Percentiles rank a stretch among this genome's conserved stretches.
Conservation (phyloP, 805 yeast genomes). For the Teunomyces barrocoloradensis region DNA sequence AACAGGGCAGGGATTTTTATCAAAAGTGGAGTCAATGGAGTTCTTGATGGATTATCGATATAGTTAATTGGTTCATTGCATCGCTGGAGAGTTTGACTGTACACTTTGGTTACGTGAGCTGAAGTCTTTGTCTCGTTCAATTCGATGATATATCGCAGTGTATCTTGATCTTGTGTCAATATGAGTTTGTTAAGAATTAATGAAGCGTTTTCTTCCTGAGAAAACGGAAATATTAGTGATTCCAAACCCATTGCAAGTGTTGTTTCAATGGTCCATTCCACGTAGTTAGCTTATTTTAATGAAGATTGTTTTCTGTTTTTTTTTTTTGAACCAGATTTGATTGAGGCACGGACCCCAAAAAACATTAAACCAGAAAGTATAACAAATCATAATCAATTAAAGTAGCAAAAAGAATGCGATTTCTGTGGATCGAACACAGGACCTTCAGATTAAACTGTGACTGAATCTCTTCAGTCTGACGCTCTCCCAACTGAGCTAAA, state of each 20-base stretch:
- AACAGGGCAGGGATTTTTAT: conserved; percentile 22
- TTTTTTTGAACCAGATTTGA: neutral
- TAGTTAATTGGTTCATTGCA: conserved; percentile 20
- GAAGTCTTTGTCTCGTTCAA: conserved; percentile 20
- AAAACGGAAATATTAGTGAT: conserved; percentile 28
- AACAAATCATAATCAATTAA: too few species aligned
- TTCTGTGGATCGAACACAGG: conserved; percentile 20
- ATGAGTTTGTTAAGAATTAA: conserved; percentile 21
- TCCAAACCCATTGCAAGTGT: conserved; percentile 8
- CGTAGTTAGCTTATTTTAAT: neutral
- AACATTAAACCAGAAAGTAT: neutral
- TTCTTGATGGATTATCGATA: conserved; percentile 20
- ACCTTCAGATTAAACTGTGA: conserved; percentile 18
- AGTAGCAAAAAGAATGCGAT: conserved; percentile 9
- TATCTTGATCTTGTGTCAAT: conserved; percentile 27
- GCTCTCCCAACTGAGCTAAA: conserved; percentile 42
- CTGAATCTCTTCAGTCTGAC: conserved; percentile 34
- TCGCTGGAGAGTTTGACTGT: conserved; percentile 13
- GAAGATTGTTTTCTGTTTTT: too few species aligned
- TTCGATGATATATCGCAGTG: conserved; percentile 17
- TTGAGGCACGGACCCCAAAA: conserved; percentile 1
- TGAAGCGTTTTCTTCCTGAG: conserved; percentile 10
- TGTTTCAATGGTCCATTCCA: neutral
- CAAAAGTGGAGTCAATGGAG: conserved; percentile 27
- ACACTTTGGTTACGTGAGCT: conserved; percentile 15